Percentiles rank a stretch among this genome's conserved stretches.
Conservation (phyloP, 1,284 basidiomycete species). For the Microstroma glucosiphilum region DNA sequence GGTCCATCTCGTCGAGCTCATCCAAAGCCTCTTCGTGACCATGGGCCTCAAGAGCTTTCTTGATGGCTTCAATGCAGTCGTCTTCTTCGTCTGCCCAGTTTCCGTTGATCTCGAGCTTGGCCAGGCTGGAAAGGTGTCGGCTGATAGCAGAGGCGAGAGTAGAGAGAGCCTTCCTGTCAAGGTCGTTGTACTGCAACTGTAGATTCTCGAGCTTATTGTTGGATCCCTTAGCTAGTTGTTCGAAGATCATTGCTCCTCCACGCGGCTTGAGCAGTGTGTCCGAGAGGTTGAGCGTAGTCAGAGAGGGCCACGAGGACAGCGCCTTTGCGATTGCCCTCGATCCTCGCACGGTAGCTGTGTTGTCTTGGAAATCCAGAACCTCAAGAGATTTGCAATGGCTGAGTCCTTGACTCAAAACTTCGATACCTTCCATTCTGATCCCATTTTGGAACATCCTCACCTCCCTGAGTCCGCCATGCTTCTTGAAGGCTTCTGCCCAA, state of each 20-base stretch:
- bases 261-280: conserved; percentile 76
- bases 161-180: conserved; percentile 38
- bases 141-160: conserved; percentile 32
- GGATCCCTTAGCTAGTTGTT: conserved; percentile 31
- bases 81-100: conserved; percentile 50
- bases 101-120: conserved; percentile 46
- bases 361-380: conserved; percentile 88
- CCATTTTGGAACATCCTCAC: conserved; percentile 95
- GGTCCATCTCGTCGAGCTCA: conserved; percentile 47
- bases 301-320: conserved; percentile 63
- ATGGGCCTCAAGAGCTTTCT: conserved; percentile 33
- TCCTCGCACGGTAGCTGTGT: conserved; percentile 75
- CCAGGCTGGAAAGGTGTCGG: conserved; percentile 17
- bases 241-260: conserved; percentile 50
- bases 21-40: conserved; percentile 37
- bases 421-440: conserved; percentile 87
- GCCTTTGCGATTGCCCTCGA: conserved; percentile 68
- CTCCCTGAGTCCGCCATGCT: conserved; percentile 69
- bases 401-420: conserved; percentile 70
- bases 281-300: conserved; percentile 77
- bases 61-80: conserved; percentile 41
- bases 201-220: conserved; percentile 35
- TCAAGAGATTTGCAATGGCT: conserved; percentile 64
- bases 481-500: conserved; percentile 83
- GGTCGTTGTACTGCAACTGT: conserved; percentile 45